Evolutionary conservation across 2,329 filamentous ascomycete genomes (phyloP).

Genomic region (Cercospora berteroae): DNA sequence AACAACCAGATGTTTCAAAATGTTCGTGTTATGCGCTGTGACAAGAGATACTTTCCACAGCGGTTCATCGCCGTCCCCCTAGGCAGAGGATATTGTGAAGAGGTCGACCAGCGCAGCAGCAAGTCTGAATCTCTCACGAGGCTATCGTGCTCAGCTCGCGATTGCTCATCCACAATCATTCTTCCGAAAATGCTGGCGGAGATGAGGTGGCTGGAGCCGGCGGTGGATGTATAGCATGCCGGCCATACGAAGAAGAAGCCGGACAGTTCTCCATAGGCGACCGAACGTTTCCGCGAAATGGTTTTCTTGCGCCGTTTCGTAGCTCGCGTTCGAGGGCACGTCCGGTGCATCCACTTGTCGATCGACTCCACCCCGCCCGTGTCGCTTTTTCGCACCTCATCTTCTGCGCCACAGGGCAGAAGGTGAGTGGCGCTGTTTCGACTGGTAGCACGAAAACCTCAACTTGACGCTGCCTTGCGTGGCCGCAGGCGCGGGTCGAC

Average conservation of each 20-base stretch:
- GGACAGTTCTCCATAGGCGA: neutral
- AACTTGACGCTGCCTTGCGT: slow-evolving; percentile 1
- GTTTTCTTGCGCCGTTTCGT: neutral
- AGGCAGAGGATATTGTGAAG: neutral
- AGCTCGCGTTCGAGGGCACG: neutral
- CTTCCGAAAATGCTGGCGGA: neutral
- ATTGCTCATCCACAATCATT: neutral
- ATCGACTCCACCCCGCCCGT: neutral
- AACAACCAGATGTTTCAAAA: neutral
- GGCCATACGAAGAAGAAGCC: neutral
- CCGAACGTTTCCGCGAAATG: slow-evolving; percentile 1
- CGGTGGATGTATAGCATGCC: neutral
- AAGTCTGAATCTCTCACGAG: neutral
- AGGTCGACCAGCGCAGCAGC: neutral
- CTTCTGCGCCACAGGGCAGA: neutral
- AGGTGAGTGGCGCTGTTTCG: neutral
- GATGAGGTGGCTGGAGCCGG: neutral
- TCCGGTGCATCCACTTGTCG: neutral
- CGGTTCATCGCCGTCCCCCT: neutral
- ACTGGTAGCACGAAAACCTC: neutral
- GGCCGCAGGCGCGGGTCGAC: neutral
- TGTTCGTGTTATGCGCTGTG: neutral
- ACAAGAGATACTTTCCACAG: neutral
- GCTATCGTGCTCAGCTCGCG: neutral
- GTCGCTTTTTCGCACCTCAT: neutral